A percentile compares a stretch with the other conserved stretches of the same genome.
Evolutionary conservation across 192 early-diverging fungal genomes (phyloP).

Genomic region (Backusella luteola): DNA sequence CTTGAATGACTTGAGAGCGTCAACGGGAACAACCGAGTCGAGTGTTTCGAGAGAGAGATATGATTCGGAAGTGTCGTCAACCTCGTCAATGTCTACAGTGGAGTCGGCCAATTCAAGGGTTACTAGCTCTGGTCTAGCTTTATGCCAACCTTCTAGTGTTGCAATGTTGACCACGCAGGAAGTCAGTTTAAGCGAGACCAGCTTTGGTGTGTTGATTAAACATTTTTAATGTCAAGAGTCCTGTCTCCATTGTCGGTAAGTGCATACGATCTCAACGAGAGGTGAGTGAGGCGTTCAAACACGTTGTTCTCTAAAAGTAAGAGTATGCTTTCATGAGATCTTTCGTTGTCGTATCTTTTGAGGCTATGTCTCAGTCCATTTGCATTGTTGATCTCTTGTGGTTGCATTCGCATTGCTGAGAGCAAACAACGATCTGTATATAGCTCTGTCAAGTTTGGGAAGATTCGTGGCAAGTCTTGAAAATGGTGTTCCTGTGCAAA

Average conservation of each 20-base stretch:
- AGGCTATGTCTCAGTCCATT: background rate
- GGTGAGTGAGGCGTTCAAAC: background rate
- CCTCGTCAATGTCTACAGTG: background rate
- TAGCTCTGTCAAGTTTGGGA: background rate
- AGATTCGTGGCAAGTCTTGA: background rate
- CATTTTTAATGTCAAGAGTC: background rate
- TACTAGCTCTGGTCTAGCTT: background rate
- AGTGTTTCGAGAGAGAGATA: background rate
- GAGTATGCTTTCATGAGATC: background rate
- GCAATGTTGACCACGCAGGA: background rate
- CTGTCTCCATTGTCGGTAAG: background rate
- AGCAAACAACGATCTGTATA: background rate
- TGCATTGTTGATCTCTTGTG: background rate
- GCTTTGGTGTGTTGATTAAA: background rate
- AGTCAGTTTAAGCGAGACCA: background rate
- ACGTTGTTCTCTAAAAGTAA: background rate
- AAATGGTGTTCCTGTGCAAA: background rate
- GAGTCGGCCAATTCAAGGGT: background rate
- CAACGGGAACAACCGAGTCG: background rate
- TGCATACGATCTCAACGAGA: background rate
- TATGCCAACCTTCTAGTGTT: background rate
- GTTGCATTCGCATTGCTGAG: background rate
- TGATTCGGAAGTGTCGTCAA: background rate
- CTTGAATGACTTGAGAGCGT: background rate
- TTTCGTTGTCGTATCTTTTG: background rate